These are phyloP conservation scores for Penicillium silybi DNA, from an alignment of 495 filamentous ascomycete species.

Conservation along the genomic window DNA sequence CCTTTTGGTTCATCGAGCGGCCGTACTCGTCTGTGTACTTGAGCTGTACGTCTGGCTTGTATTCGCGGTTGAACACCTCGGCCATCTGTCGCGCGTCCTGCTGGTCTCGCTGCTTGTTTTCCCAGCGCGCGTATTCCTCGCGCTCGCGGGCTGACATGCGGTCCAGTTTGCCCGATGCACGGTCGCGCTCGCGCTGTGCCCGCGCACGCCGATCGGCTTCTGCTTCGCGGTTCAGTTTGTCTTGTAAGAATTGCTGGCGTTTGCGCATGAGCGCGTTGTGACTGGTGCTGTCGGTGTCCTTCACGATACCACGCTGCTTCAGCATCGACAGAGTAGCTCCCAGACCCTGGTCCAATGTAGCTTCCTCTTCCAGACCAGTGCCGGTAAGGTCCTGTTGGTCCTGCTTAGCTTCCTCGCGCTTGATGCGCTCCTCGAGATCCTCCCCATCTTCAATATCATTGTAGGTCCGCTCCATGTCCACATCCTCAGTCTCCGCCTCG, in stretches of 20 bases:
- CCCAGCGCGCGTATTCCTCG: constrained; percentile 81
- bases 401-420: constrained; percentile 46
- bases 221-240: constrained; percentile 68
- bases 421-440: constrained; percentile 44
- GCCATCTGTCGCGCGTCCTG: constrained; percentile 74
- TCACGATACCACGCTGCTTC: constrained; percentile 75
- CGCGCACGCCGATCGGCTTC: constrained; percentile 75
- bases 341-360: constrained; percentile 69
- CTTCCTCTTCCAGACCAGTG: constrained; percentile 82
- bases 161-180: constrained; percentile 74
- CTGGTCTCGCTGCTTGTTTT: constrained; percentile 84
- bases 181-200: constrained; percentile 82
- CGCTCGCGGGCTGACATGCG: constrained; percentile 83
- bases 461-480: constrained; percentile 59
- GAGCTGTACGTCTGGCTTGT: constrained; percentile 84
- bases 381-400: constrained; percentile 51
- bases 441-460: constrained; percentile 55
- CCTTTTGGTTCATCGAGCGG: constrained; percentile 81
- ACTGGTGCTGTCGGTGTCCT: constrained; percentile 56
- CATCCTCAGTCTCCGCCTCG: constrained; percentile 50
- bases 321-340: constrained; percentile 80
- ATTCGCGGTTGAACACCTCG: constrained; percentile 78
- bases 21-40: constrained; percentile 88
- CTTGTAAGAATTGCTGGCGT: constrained; percentile 73
- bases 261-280: constrained; percentile 67